Base-by-base conservation (phyloP, 108 stramenopile genomes). In the Fragilaria crotonensis region DNA sequence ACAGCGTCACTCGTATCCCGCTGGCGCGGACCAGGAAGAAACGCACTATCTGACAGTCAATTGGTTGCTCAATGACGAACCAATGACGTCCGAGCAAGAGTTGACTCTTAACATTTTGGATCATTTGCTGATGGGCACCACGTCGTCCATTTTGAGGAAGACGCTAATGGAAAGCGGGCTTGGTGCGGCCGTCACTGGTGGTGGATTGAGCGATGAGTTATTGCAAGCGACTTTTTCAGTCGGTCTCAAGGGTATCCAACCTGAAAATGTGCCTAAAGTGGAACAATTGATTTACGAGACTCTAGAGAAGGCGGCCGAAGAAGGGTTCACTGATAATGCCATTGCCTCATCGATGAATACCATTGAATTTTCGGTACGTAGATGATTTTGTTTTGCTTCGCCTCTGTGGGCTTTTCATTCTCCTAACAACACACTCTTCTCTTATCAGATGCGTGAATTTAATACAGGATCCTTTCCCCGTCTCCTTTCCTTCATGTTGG, bases 401-500 rank as follows among this genome's bases (percentile, higher is more conserved):
- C 18, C 7, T 25, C 57, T 33, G 1, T 25, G 7, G 11, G 3
- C n/a, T 25, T 59, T 27, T 48, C 54, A 47, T 50, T 28, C 11
- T 25, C 29, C 20, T 30, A 48, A 4, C 3, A 48, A 47, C 14
- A 18, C 3, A 17, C 2, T 31, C 27, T 31, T 27, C 20, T 17
- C 32, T 41, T 30, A 11, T 4, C 51, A 80, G 53, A 67, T 98
- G 60, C 80, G 97, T 45, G 97, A 98, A 67, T 98, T 98, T 84
- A 98, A 98, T 71, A 98, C 95, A 22, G 97, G 97, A 60, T 87
- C 89, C 5, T 98, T 94, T 68, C 97, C 97, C 57, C 90, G 90
- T 75, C 95, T 95, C 25, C 74, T 98, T 1, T 83, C 78, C 46
- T 81, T 98, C 68, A 98, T 98, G 97, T 77, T 98, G 23, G 95